Conservation (phyloP, 2,329 filamentous ascomycete species). For the Neonectria coccinea region DNA sequence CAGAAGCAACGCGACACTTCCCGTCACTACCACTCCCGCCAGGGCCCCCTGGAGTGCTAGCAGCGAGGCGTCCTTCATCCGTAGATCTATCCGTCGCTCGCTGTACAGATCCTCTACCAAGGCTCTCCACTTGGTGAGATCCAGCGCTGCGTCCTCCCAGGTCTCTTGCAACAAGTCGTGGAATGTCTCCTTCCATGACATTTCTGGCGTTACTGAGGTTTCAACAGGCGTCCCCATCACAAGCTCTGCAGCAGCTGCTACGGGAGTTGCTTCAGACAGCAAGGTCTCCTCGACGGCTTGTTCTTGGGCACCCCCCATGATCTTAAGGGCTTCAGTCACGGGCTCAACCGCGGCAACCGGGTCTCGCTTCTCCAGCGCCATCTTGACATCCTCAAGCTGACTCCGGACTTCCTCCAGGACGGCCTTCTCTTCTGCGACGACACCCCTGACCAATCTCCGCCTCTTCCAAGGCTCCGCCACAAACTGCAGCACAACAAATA, state of each 20-base stretch:
- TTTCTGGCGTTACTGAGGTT: constrained; percentile 16
- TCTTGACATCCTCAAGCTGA: constrained; percentile 54
- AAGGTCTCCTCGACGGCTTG: constrained; percentile 16
- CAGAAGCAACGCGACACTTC: constrained; percentile 63
- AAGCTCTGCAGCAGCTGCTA: constrained; percentile 14
- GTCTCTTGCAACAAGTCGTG: constrained; percentile 32
- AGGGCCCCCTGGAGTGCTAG: constrained; percentile 75
- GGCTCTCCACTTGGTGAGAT: constrained; percentile 61
- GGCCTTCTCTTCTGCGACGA: constrained; percentile 81
- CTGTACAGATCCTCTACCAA: constrained; percentile 71
- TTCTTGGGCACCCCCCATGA: constrained; percentile 17
- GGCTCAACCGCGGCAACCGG: constrained; percentile 33
- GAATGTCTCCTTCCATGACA: constrained; percentile 8
- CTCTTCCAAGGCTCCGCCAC: constrained; percentile 94
- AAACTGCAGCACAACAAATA: constrained; percentile 88
- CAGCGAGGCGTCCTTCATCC: constrained; percentile 78
- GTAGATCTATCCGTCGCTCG: constrained; percentile 71
- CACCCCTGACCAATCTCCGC: constrained; percentile 81
- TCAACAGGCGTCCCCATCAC: constrained; percentile 20
- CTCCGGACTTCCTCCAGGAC: constrained; percentile 61
- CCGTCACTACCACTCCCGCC: constrained; percentile 72
- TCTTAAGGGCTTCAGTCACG: constrained; percentile 28
- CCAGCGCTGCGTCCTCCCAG: constrained; percentile 59
- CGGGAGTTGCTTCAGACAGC: constrained; percentile 18
- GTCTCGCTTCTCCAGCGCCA: constrained; percentile 44